Evolutionary conservation across 148 eudicot genomes (phyloP), one percentile per base, ranked within the genome.

Genomic region (Cornus suecica): DNA sequence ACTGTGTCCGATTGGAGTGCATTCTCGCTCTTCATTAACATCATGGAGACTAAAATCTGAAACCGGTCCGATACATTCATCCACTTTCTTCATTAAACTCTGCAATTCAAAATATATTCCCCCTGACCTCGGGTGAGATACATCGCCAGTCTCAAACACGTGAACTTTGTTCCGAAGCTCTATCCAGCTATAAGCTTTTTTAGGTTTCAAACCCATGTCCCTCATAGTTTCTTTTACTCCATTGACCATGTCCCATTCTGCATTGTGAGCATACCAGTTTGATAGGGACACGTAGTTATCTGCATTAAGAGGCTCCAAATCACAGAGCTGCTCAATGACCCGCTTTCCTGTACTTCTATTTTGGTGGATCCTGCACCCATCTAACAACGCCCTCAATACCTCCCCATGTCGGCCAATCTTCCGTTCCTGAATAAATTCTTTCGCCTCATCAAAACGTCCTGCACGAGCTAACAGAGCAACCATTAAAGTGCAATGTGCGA

Each of bases 181-280:
- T 65, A 89, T 83, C 95, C 95, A 91, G 80, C 95, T 91, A 75
- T 80, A 91, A 54, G 95, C 92, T 78, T 73, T 84, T 79, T 74
- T 89, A 69, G 90, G 83, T 62, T 48, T 65, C 65, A 83, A 83
- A 66, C 81, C 91, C 88, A 83, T 79, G 76, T 86, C 88, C 37
- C 65, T 83, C 28, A 86, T 81, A 48, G 80, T 86, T 67, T 85
- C 87, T 77, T 73, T 84, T 78, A 81, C 22, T 71, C 80, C 69
- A 64, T 88, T 76, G 18, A 88, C 90, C 88, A 74, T 81, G 70
- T 88, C 91, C 88, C 81, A 80, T 71, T 88, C 85, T 11, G 69
- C 73, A 27, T 65, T 20, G 66, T 74, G 75, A 58, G 93, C 93
- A 79, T 87, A 86, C 84, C 84, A 87, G 31, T 89, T 86, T 8